Base-by-base conservation (phyloP, 2,329 filamentous ascomycete species). In the Eutypa lata region DNA sequence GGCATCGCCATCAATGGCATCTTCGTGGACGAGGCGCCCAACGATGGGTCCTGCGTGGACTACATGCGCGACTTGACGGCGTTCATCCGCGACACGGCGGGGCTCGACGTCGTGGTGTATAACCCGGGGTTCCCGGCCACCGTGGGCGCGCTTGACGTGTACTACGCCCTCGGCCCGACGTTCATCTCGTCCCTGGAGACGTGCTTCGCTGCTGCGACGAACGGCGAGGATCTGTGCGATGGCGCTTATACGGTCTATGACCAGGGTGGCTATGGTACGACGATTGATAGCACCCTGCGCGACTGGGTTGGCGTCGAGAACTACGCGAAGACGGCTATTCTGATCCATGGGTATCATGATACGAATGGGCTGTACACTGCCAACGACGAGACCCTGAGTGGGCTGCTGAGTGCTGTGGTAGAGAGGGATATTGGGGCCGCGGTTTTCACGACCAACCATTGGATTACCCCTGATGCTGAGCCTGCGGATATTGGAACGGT, bases 321-420 rank as follows among this genome's bases (percentile, higher is more conserved):
- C 37, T 48, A 48, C 31, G 35, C 4, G n/a, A 24, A 21, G 35
- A 52, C 45, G 31, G 50, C 50, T 10, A 28, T 52, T 10, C 50
- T 52, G 28, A 37, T 52, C n/a, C 50, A 52, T 24, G 50, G 50
- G n/a, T 52, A 42, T 33, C 50, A 52, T 22, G 50, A 31, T 14
- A 42, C 44, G 4, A 52, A 52, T 24, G 50, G 50, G 18, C 7
- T 48, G 18, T 48, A 48, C 33, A 7, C 16, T 8, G 50, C 50
- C 18, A 43, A 33, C n/a, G 35, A 43, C 16, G 33, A 16, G 26
- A 47, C 44, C 26, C 50, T 52, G 24, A 6, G 5, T 24, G 44
- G 24, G 7, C 14, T 38, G 50, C 22, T 52, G 18, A 13, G 11
- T 22, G 50, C 50, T 10, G 35, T 43, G 8, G 50, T 48, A 6